A percentile compares a stretch with the other conserved stretches of the same genome.
phyloP scores from a whole-genome alignment of 352 stramenopile species.

The Thalassiosira livingstoniorum region DNA sequence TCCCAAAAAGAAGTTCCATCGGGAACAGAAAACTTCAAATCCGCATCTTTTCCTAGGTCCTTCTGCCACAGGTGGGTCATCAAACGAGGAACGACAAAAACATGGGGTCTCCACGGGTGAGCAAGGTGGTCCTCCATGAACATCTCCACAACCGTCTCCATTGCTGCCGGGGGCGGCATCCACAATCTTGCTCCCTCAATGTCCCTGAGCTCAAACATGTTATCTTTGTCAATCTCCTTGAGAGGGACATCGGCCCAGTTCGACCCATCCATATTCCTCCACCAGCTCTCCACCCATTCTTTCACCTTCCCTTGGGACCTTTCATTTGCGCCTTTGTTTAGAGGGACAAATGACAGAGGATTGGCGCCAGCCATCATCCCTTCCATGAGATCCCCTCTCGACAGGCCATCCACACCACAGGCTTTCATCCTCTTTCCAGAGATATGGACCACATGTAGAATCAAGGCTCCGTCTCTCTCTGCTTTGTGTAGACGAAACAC shows the following conservation, averaged over 20 bases:
- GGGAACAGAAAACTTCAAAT: slow-evolving; percentile 28
- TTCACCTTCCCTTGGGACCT: background rate
- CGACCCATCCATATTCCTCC: background rate
- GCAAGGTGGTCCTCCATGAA: slow-evolving; percentile 32
- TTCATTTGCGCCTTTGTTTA: slow-evolving; percentile 22
- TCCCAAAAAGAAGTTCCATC: slow-evolving; percentile 16
- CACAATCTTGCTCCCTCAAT: slow-evolving; percentile 24
- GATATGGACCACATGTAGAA: slow-evolving; percentile 37
- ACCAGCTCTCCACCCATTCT: slow-evolving; percentile 7
- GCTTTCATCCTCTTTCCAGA: slow-evolving; percentile 51
- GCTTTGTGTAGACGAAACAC: slow-evolving; percentile 32
- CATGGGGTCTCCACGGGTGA: slow-evolving; percentile 29
- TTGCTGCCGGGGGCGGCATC: slow-evolving; percentile 33
- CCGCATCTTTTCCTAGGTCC: slow-evolving; percentile 27
- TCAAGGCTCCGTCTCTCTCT: slow-evolving; percentile 5
- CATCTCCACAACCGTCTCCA: slow-evolving; percentile 32
- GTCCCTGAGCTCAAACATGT: slow-evolving; percentile 36
- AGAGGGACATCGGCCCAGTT: background rate
- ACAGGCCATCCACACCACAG: slow-evolving; percentile 43
- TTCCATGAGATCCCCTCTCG: slow-evolving; percentile 34
- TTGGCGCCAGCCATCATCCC: slow-evolving; percentile 33
- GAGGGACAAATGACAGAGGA: slow-evolving; percentile 34
- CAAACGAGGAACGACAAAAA: slow-evolving; percentile 46
- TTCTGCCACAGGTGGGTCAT: slow-evolving; percentile 50
- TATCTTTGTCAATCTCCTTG: background rate